Conservation (phyloP, 768 basidiomycete species). For the Lepiota venenata region DNA sequence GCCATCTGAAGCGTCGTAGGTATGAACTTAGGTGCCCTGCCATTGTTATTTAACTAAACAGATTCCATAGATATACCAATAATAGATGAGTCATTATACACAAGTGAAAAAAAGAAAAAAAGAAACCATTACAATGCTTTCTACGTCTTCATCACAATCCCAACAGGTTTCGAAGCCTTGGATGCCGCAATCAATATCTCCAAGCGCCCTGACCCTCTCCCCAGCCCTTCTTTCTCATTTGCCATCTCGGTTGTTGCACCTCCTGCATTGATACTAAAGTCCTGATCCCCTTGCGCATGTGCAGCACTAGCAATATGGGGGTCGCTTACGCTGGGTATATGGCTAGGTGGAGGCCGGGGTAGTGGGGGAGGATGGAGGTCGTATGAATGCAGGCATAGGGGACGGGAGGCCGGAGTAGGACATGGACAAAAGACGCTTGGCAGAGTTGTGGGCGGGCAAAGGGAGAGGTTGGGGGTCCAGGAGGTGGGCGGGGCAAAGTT, state of each 20-base stretch:
- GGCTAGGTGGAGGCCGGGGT: slow-evolving; percentile 55
- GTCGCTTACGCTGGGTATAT: slow-evolving; percentile 61
- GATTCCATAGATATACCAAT: no score
- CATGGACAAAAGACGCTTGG: slow-evolving; percentile 84
- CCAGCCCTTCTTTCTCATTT: slow-evolving; percentile 86
- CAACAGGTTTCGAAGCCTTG: no score
- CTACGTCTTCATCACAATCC: no score
- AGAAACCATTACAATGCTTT: no score
- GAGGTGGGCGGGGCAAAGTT: slow-evolving; percentile 12
- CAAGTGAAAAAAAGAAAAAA: no score
- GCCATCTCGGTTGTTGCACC: slow-evolving; percentile 42
- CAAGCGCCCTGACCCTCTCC: slow-evolving; percentile 75
- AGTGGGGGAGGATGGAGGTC: slow-evolving; percentile 72
- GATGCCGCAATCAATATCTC: slow-evolving; percentile 31
- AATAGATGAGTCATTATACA: no score
- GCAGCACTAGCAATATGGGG: slow-evolving; percentile 21
- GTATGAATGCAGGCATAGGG: slow-evolving; percentile 68
- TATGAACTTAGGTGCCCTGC: no score
- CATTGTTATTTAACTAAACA: no score
- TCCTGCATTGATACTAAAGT: neutral
- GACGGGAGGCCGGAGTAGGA: slow-evolving; percentile 84
- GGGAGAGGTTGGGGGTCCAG: slow-evolving; percentile 25
- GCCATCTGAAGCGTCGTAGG: no score
- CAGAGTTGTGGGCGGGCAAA: slow-evolving; percentile 42
- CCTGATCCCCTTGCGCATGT: neutral